phyloP scores from a whole-genome alignment of 2,329 filamentous ascomycete genomes.

The Didymella sp. region DNA sequence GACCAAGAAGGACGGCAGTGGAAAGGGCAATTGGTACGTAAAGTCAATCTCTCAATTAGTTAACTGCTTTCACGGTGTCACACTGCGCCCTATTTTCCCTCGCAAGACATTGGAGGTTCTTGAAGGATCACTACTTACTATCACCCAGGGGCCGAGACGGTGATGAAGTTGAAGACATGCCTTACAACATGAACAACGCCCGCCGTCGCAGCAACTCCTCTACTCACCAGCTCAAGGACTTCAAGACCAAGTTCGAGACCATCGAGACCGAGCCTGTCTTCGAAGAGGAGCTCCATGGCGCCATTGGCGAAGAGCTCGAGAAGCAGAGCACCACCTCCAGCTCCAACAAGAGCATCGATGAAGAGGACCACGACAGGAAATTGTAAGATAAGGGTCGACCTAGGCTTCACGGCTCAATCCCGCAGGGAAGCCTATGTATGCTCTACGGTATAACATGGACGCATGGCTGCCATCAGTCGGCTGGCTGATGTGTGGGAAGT shows the following conservation, averaged over 20 bases:
- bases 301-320: slow-evolving; percentile 63
- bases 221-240: slow-evolving; percentile 73
- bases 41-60: neutral
- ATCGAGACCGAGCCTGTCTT: slow-evolving; percentile 90
- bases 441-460: slow-evolving; percentile 9
- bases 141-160: slow-evolving; percentile 77
- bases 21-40: slow-evolving; percentile 90
- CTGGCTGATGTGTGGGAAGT: slow-evolving; percentile 32
- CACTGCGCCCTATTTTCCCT: too few relatives aligned
- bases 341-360: slow-evolving; percentile 65
- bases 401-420: slow-evolving; percentile 17
- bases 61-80: neutral
- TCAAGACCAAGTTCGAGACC: slow-evolving; percentile 97
- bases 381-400: slow-evolving; percentile 38
- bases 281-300: slow-evolving; percentile 82
- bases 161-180: slow-evolving; percentile 82
- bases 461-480: slow-evolving; percentile 32
- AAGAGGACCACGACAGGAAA: slow-evolving; percentile 59
- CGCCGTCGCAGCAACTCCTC: slow-evolving; percentile 94
- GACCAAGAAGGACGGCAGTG: slow-evolving; percentile 94
- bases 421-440: slow-evolving; percentile 17
- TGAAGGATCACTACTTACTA: slow-evolving; percentile 25
- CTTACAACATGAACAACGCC: slow-evolving; percentile 82
- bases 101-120: too few relatives aligned
- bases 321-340: slow-evolving; percentile 61